Evolutionary conservation across 129 eudicot genomes (phyloP).

Genomic region (Flaveria ramosissima): DNA sequence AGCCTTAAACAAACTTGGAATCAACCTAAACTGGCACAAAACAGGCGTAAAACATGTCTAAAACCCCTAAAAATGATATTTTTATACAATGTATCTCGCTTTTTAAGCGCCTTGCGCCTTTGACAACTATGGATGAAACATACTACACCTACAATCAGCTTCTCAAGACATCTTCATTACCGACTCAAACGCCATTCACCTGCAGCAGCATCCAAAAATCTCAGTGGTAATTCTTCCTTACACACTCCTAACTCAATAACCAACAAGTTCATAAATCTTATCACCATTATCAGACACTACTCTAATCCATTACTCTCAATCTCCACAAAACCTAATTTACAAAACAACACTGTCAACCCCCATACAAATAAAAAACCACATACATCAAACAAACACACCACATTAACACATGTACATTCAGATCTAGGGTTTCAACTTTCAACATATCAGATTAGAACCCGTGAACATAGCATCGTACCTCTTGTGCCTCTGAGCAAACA

Average conservation of each 20-base stretch:
- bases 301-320: neutral
- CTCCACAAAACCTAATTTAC: conserved; percentile 12
- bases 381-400: neutral
- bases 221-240: neutral
- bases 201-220: neutral
- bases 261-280: conserved; percentile 7
- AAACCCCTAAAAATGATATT: no score
- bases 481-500: conserved; percentile 69
- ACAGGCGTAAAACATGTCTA: no score
- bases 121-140: neutral
- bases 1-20: no score
- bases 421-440: conserved; percentile 24
- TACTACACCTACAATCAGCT: neutral
- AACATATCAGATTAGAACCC: conserved; percentile 6
- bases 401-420: neutral
- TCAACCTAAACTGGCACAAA: no score
- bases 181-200: neutral
- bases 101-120: no score
- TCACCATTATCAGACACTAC: neutral
- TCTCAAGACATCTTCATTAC: neutral
- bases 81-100: no score
- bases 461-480: conserved; percentile 27
- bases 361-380: neutral
- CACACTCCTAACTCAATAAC: neutral
- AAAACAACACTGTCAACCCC: conserved; percentile 6